Evolutionary conservation across 2,329 filamentous ascomycete species (phyloP), one percentile per base, ranked within the genome.

Genomic region (Ophiocordyceps camponoti-leonardi): DNA sequence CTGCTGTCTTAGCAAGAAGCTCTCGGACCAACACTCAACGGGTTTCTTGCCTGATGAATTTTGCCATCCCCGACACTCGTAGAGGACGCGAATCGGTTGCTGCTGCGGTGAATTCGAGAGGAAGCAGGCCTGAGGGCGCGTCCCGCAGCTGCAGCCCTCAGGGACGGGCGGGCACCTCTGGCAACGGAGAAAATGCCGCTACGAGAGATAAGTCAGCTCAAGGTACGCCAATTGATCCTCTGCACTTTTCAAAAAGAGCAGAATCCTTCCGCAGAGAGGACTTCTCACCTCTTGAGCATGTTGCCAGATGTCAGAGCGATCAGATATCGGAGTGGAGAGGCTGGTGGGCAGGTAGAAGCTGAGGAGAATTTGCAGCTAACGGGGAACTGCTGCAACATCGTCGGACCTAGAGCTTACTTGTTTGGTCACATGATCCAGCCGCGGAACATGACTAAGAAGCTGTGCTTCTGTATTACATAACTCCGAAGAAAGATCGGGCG

Each of bases 271-370:
- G 35, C 50, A 62, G 45, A 50, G 54, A 48, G 50, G 56, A 50
- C 52, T 59, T 75, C 79, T 68, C 68, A 86, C 81, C 80, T 84
- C 80, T 83, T 83, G 72, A 84, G 81, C 81, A 86, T 86, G 78
- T 75, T 83, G 73, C 67, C 67, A 72, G 77, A 79, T 77, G 73
- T 73, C 69, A 68, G 70, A 76, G 74, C 73, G 71, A 71, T 73
- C 67, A 64, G 64, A 66, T 65, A 74, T 71, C 66, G 61, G 68
- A 68, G 71, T 70, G 72, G 70, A 73, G 70, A 69, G 60, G 64
- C 64, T 23, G 41, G 41, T 28, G 20, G 35, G 41, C 22, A 22
- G 41, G 22, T 22, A 61, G 63, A 62, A 61, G 57, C 61, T 65
- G 64, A 63, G 62, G 62, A 67, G 65, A 67, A 67, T 67, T 67